Percentiles rank a stretch among this genome's conserved stretches.
Evolutionary conservation across 371 early-diverging fungal genomes (phyloP).

Genomic region (Mucor plumbeus): DNA sequence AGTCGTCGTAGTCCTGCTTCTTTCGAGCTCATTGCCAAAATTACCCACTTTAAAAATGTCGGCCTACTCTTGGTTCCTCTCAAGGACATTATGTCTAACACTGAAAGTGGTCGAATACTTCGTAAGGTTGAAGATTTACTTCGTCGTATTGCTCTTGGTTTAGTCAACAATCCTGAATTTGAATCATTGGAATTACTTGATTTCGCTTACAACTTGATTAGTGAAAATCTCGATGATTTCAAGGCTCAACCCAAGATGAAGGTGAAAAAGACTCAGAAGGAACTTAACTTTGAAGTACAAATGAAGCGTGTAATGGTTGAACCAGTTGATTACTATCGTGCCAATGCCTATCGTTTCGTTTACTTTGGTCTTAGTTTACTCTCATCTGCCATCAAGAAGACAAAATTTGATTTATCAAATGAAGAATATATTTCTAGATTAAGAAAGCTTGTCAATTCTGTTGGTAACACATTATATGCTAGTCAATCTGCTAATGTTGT

Average conservation of each 20-base stretch:
- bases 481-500: conserved; percentile 73
- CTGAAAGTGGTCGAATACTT: conserved; percentile 76
- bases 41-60: conserved; percentile 70
- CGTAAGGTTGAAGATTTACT: conserved; percentile 82
- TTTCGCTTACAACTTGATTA: conserved; percentile 83
- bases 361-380: conserved; percentile 89
- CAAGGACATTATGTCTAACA: conserved; percentile 86
- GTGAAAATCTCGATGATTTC: conserved; percentile 74
- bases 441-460: conserved; percentile 78
- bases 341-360: conserved; percentile 89
- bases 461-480: conserved; percentile 85
- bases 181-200: conserved; percentile 70
- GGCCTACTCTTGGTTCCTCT: conserved; percentile 78
- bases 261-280: conserved; percentile 55
- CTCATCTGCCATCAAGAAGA: conserved; percentile 69
- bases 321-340: conserved; percentile 67
- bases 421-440: conserved; percentile 67
- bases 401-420: conserved; percentile 63
- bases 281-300: conserved; percentile 76
- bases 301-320: conserved; percentile 60
- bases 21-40: conserved; percentile 76
- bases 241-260: conserved; percentile 55
- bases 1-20: conserved; percentile 80
- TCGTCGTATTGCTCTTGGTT: conserved; percentile 74
- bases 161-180: conserved; percentile 78